Evolutionary conservation across 768 basidiomycete species (phyloP), one percentile per base, ranked within the genome.

Genomic region (Hygrocybe coccinea): DNA sequence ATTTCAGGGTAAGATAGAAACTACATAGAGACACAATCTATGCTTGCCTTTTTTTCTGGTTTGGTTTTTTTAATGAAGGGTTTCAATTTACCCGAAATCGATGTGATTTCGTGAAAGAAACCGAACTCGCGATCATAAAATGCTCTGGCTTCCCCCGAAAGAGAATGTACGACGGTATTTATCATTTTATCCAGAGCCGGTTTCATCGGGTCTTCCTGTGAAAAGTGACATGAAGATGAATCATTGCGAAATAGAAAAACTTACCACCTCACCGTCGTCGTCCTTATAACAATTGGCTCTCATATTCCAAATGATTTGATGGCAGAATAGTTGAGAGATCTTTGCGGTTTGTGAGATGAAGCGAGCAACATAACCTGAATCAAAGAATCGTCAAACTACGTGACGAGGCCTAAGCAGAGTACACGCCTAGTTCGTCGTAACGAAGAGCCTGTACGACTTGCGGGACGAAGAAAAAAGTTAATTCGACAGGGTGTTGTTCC

Each of bases 291-390:
- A 93, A 65, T 99, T 99, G 4, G 97, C 97, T 65, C 95, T 95
- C 97, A 98, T 98, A 69, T 98, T 99, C 97, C 97, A 99, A 59
- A 99, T 91, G 60, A 98, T 98, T 74, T 99, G 97, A 67, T 99
- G 97, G 66, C 97, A 99, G 75, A 99, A 99, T 21, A 93, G 71
- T 67, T 95, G 95, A 1, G 95, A 98, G 51, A 98, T 92, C 72
- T 91, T 95, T 6, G 95, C 88, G 0, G 95, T 97, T 74, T 98
- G 95, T 60, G 94, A 93, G 62, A 98, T 91, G 78, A 97, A 99
- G 19, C 86, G 84, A 56, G 88, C 83, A 25, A 98, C 92, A 71
- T 98, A 98, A 15, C 91, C 95, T 95, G 59, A 29, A 14, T 47
- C 41, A 50, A 10, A 12, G 11, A 52, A 5, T 17, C 29, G 33